These are phyloP conservation scores for Pseudodiploospora longispora DNA, from an alignment of 2,329 filamentous ascomycete genomes.

Conservation along the genomic window DNA sequence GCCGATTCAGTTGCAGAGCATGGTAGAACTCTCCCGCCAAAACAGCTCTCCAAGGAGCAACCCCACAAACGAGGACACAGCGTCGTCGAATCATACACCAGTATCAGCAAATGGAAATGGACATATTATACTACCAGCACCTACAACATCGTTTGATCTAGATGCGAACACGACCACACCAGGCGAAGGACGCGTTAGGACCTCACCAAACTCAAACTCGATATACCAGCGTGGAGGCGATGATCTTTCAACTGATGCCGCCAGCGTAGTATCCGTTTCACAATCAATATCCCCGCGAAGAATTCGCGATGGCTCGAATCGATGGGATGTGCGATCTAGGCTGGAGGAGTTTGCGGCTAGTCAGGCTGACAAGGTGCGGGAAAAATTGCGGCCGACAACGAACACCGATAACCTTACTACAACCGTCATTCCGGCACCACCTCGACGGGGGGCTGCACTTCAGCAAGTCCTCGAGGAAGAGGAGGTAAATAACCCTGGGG, in stretches of 20 bases:
- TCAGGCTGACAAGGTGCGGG: conserved; percentile 52
- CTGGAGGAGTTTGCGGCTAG: conserved; percentile 54
- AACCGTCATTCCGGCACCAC: conserved; percentile 54
- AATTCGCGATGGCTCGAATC: conserved; percentile 16
- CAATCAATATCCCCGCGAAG: conserved; percentile 2
- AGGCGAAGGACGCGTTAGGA: conserved; percentile 16
- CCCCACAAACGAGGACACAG: conserved; percentile 17
- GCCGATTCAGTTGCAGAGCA: conserved; percentile 17
- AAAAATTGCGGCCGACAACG: conserved; percentile 45
- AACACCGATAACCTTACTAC: conserved; percentile 50
- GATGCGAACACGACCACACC: conserved; percentile 19
- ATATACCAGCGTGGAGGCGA: background rate
- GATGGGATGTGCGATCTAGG: conserved; percentile 50
- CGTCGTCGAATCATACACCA: conserved; percentile 13
- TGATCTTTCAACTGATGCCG: background rate
- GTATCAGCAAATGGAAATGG: conserved; percentile 13
- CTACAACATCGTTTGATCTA: conserved; percentile 15
- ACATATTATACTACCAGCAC: conserved; percentile 10
- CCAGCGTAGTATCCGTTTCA: background rate
- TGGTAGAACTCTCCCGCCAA: conserved; percentile 26
- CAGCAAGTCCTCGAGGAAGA: conserved; percentile 51
- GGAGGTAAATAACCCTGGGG: conserved; percentile 3
- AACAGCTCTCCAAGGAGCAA: conserved; percentile 22
- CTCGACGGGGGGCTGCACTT: conserved; percentile 47
- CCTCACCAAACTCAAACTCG: too few species aligned